A percentile compares a stretch with the other conserved stretches of the same genome.
Evolutionary conservation across 176 grass and related monocot species (phyloP).

Genomic region (Avena atlantica): DNA sequence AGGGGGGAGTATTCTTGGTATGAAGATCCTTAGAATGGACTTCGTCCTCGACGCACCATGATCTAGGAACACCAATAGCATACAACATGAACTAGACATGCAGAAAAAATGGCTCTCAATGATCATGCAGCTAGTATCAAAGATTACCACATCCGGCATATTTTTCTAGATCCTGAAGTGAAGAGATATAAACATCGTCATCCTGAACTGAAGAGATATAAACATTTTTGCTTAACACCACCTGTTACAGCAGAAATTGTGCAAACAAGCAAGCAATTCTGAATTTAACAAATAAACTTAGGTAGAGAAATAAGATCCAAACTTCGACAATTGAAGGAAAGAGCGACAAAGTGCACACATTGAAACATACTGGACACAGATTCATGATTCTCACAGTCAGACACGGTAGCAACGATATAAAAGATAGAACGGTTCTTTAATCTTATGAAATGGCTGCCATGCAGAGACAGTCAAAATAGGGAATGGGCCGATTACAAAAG

Average conservation of each 20-base stretch:
- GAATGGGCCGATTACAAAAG: slow-evolving; percentile 8
- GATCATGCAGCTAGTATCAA: neutral
- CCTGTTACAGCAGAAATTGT: neutral
- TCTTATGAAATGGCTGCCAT: slow-evolving; percentile 42
- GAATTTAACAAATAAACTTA: neutral
- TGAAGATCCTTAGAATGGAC: too few species aligned
- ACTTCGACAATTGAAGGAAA: neutral
- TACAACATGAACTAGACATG: too few species aligned
- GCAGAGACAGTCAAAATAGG: slow-evolving; percentile 22
- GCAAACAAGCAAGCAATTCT: neutral
- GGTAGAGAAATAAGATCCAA: neutral
- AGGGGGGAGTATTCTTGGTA: too few species aligned
- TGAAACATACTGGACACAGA: slow-evolving; percentile 10
- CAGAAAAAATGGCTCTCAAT: neutral
- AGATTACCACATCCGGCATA: neutral
- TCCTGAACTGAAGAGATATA: neutral
- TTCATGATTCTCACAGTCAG: neutral
- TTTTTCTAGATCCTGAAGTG: neutral
- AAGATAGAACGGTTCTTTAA: neutral
- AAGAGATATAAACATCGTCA: neutral
- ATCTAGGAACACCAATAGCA: too few species aligned
- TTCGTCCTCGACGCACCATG: too few species aligned
- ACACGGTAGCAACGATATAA: neutral
- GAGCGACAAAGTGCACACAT: neutral
- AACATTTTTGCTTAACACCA: neutral